Percentiles rank a stretch among this genome's conserved stretches.
These are phyloP conservation scores for Lunularia cruciata DNA, from an alignment of 225 moss, liverwort and hornwort genomes.

Conservation along the genomic window DNA sequence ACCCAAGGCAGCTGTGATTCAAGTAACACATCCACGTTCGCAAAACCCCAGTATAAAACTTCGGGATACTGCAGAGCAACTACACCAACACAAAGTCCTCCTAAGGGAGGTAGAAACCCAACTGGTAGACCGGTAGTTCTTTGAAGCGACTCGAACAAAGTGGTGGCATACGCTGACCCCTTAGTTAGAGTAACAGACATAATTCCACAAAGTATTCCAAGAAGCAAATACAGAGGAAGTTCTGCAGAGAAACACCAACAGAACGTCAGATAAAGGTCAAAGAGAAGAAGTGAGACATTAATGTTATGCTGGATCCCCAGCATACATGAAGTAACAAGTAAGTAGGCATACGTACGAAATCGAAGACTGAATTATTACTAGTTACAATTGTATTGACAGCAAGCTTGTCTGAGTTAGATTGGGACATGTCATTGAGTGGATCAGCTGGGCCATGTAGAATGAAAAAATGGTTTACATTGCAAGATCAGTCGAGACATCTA, in stretches of 20 bases:
- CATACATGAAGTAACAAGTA: too few relatives aligned
- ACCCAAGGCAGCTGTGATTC: slow-evolving; percentile 66
- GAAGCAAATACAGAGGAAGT: slow-evolving; percentile 87
- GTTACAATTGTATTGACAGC: too few relatives aligned
- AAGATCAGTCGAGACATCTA: too few relatives aligned
- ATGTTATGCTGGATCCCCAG: too few relatives aligned
- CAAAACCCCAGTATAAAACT: slow-evolving; percentile 95
- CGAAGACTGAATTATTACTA: too few relatives aligned
- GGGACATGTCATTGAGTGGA: too few relatives aligned
- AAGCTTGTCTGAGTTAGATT: too few relatives aligned
- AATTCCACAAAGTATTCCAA: slow-evolving; percentile 80
- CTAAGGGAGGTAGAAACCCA: slow-evolving; percentile 80
- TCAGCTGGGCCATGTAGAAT: too few relatives aligned
- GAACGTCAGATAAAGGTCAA: too few relatives aligned
- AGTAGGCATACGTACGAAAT: too few relatives aligned
- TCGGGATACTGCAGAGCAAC: slow-evolving; percentile 92
- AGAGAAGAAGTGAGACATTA: too few relatives aligned
- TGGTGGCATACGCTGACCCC: slow-evolving; percentile 74
- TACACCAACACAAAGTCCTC: slow-evolving; percentile 81
- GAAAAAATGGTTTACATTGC: too few relatives aligned
- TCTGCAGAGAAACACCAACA: slow-evolving; percentile 48
- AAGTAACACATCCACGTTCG: slow-evolving; percentile 88
- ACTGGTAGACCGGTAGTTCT: slow-evolving; percentile 65
- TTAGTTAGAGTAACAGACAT: slow-evolving; percentile 77
- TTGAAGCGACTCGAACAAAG: slow-evolving; percentile 58